These are phyloP conservation scores for Colletotrichum sp. DNA, from an alignment of 2,329 filamentous ascomycete species.

Conservation along the genomic window DNA sequence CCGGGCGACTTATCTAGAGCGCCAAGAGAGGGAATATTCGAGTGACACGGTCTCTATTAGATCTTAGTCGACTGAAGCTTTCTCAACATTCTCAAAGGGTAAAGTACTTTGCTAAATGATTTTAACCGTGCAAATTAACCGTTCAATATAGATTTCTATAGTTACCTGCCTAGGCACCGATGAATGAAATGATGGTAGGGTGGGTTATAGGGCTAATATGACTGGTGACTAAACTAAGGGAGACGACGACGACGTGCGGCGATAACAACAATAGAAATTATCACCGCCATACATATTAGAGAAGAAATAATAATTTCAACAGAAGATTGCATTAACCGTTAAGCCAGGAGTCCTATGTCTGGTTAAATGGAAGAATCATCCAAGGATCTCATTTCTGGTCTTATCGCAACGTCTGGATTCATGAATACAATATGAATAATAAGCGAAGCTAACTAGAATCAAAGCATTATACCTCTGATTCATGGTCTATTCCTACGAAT, in stretches of 20 bases:
- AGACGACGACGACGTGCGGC: too few species aligned
- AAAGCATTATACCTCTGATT: fast-evolving
- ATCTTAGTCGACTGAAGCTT: background rate
- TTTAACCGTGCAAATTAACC: too few species aligned
- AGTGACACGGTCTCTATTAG: too few species aligned
- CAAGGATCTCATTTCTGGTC: too few species aligned
- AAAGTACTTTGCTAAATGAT: background rate
- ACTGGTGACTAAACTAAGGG: background rate
- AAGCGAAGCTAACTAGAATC: too few species aligned
- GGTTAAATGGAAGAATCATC: too few species aligned
- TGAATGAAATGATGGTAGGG: too few species aligned
- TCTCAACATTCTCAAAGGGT: background rate
- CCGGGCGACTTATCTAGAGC: fast-evolving
- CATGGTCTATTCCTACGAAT: fast-evolving
- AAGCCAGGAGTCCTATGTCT: fast-evolving
- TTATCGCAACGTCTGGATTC: too few species aligned
- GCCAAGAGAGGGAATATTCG: fast-evolving
- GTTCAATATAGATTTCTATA: too few species aligned
- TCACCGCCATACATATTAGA: fast-evolving
- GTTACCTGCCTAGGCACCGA: too few species aligned
- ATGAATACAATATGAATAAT: fast-evolving
- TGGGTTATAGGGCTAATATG: fast-evolving
- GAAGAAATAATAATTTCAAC: fast-evolving
- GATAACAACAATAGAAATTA: fast-evolving
- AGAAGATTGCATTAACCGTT: too few species aligned